Base-by-base conservation (phyloP, 495 filamentous ascomycete genomes). In the Jackrogersella minutella region DNA sequence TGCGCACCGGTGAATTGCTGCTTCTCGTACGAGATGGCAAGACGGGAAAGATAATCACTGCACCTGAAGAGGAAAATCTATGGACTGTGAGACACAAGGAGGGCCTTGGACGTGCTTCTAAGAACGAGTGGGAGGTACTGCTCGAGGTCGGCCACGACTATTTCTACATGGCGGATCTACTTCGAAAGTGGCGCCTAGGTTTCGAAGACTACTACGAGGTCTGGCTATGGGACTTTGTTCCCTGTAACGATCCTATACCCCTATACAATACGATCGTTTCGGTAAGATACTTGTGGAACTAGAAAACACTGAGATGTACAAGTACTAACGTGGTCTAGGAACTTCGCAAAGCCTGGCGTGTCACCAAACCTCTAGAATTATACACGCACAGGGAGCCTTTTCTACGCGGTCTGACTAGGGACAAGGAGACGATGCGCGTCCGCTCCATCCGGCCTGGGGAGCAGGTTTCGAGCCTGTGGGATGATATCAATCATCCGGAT, bases 191-290 rank as follows among this genome's bases (percentile, higher is more conserved):
- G 82, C 73, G 74, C 26, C 78, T 85, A 26, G 72, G 72, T 10
- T 85, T 84, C 58, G 73, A 79, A 22, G 78, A 82, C 19, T 84
- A 81, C 59, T 81, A 82, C 56, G 82, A 84, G 64, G 70, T 86
- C 22, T 82, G 79, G 52, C 68, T 86, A 8, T 84, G 82, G 81
- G 79, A 84, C 58, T 76, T 77, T 26, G 70, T 65, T n/a, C 74
- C 82, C 13, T 77, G 77, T 5, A 21, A 73, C 8, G 43, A 57
- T 0, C 34, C 63, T 1, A 46, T 24, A 2, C 19, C 39, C 8
- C 53, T 80, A 11, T 77, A 77, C 39, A 78, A 74, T 22, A 67
- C 41, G 33, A 44, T 78, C 28, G 64, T 66, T 17, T 68, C 72
- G 62, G 77, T 78, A 69, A 36, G 71, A n/a, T 9, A 24, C 36